phyloP scores from a whole-genome alignment of 306 rosid species.

The Pterocarpus macrocarpus region DNA sequence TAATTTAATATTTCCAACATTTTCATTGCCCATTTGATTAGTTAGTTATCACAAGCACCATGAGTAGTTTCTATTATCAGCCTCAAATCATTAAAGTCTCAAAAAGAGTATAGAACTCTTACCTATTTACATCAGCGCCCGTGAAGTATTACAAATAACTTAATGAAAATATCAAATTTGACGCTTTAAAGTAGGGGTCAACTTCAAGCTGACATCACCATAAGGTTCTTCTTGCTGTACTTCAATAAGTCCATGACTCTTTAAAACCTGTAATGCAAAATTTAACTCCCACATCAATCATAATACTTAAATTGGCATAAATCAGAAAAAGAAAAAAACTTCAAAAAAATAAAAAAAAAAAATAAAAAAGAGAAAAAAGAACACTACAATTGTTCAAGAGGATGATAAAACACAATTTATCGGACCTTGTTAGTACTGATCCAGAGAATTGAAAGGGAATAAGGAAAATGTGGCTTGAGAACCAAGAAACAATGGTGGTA shows the following conservation, averaged over 20 bases:
- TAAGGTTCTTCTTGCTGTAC: slow-evolving; percentile 80
- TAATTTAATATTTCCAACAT: not conserved
- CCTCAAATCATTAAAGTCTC: not conserved
- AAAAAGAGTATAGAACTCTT: slow-evolving; percentile 29
- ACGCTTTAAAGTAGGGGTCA: slow-evolving; percentile 63
- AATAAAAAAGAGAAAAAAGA: no score
- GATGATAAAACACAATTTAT: not conserved
- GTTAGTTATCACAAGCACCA: no score
- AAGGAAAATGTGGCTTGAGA: no score
- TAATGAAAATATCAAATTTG: slow-evolving; percentile 52
- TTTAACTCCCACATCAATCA: slow-evolving; percentile 41
- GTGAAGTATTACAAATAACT: slow-evolving; percentile 5
- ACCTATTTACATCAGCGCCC: slow-evolving; percentile 52
- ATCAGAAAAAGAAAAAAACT: not conserved
- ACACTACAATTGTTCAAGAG: not conserved
- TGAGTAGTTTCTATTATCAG: slow-evolving; percentile 2
- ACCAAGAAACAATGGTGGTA: not conserved
- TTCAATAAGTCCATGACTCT: slow-evolving; percentile 66
- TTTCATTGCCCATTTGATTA: not conserved
- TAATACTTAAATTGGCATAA: not conserved
- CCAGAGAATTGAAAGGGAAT: no score
- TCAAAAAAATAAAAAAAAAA: no score
- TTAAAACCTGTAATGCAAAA: slow-evolving; percentile 69
- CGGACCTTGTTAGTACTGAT: not conserved
- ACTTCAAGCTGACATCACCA: slow-evolving; percentile 71